Evolutionary conservation across 192 early-diverging fungal species (phyloP).

Genomic region (Gonapodya prolifera): DNA sequence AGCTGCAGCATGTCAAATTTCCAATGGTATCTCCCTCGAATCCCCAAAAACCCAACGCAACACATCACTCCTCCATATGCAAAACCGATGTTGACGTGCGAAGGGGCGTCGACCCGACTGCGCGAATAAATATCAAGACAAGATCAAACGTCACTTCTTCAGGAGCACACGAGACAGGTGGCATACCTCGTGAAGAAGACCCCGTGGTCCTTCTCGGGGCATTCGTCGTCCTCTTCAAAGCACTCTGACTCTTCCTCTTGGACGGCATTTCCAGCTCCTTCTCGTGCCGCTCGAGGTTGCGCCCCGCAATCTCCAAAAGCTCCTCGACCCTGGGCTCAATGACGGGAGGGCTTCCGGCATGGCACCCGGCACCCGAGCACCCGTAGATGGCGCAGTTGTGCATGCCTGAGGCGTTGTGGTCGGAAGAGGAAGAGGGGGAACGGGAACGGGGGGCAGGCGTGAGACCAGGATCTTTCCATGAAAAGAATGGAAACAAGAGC

Average conservation of each 20-base stretch:
- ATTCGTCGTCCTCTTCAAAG: background rate
- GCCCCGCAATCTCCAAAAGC: conserved; percentile 2
- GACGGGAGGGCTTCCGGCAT: background rate
- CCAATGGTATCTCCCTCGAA: no score
- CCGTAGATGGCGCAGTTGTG: background rate
- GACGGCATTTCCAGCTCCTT: conserved; percentile 3
- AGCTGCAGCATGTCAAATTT: no score
- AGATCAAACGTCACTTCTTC: background rate
- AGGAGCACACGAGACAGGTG: no score
- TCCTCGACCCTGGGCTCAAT: background rate
- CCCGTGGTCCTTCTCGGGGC: background rate
- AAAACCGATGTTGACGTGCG: background rate
- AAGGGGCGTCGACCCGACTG: background rate
- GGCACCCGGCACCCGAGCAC: background rate
- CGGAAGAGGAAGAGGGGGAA: background rate
- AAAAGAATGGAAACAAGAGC: background rate
- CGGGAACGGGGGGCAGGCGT: background rate
- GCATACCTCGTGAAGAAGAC: background rate
- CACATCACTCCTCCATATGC: background rate
- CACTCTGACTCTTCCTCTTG: background rate
- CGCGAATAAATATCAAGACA: background rate
- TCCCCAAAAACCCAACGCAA: no score
- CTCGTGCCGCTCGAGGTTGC: background rate
- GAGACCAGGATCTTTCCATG: background rate
- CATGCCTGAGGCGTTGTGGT: background rate